Percentiles rank a stretch among this genome's conserved stretches.
phyloP scores from a whole-genome alignment of 225 moss, liverwort and hornwort genomes.

The Polytrichum formosum region DNA sequence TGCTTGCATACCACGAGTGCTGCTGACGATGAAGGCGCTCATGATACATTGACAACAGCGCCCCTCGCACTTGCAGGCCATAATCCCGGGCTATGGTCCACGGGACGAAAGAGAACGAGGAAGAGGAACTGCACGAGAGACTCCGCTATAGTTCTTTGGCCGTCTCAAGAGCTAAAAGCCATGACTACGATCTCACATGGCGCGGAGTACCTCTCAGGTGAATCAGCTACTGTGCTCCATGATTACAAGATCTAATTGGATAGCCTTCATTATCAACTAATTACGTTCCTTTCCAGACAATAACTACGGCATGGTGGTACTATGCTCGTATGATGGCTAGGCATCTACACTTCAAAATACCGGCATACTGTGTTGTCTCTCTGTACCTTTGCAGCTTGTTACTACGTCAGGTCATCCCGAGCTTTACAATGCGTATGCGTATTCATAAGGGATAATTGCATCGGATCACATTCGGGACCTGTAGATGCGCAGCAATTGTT shows the following conservation, averaged over 20 bases:
- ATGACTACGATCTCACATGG: slow-evolving; percentile 1
- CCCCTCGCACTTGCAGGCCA: neutral
- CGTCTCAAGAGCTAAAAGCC: slow-evolving; percentile 10
- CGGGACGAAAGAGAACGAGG: neutral
- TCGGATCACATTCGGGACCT: neutral
- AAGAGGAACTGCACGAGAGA: neutral
- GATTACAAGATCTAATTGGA: neutral
- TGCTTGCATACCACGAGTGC: neutral
- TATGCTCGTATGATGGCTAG: too few species aligned
- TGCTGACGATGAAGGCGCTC: neutral
- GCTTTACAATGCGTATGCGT: too few species aligned
- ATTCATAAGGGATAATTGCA: neutral
- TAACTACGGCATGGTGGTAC: neutral
- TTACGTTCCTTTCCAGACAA: neutral
- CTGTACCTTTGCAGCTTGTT: too few species aligned
- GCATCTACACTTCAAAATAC: too few species aligned
- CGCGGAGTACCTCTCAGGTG: slow-evolving; percentile 1
- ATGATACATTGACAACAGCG: neutral
- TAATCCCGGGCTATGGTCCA: slow-evolving; percentile 2
- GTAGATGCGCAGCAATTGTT: neutral
- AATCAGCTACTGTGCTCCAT: neutral
- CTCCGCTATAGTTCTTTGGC: slow-evolving; percentile 4
- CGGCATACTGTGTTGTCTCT: too few species aligned
- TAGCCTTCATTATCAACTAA: neutral
- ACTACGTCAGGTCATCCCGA: too few species aligned